A percentile compares a stretch with the other conserved stretches of the same genome.
phyloP scores from a whole-genome alignment of 371 early-diverging fungal genomes.

The Mucor saturninus region DNA sequence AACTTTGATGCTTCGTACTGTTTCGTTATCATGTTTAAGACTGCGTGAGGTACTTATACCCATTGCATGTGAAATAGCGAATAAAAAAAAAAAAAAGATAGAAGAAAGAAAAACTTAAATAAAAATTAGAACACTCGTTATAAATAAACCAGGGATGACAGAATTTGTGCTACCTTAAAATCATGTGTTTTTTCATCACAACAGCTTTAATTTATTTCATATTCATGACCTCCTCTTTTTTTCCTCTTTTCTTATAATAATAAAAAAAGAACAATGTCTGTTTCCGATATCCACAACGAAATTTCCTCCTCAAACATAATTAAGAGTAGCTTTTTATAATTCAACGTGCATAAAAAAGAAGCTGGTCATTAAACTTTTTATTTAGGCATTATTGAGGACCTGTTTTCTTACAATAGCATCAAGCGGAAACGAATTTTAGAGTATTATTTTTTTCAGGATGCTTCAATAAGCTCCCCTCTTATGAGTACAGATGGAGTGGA shows the following conservation, averaged over 20 bases:
- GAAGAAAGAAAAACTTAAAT: neutral
- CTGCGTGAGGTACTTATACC: neutral
- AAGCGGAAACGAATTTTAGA: conserved; percentile 46
- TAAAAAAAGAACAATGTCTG: neutral
- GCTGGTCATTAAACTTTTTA: neutral
- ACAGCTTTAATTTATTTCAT: neutral
- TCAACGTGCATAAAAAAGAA: neutral
- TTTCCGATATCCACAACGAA: conserved; percentile 1
- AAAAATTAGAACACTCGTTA: neutral
- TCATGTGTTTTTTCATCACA: neutral
- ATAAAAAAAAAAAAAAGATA: neutral
- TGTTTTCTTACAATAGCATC: conserved; percentile 48
- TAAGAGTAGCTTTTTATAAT: neutral
- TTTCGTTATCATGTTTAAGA: neutral
- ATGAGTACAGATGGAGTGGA: conserved; percentile 60
- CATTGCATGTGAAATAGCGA: neutral
- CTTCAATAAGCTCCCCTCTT: conserved; percentile 56
- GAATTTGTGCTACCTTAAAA: no score
- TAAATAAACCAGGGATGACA: neutral
- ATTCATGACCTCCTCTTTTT: neutral
- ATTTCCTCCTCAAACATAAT: neutral
- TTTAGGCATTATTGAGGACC: conserved; percentile 46
- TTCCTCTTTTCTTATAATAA: neutral
- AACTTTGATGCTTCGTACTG: neutral
- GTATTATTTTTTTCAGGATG: conserved; percentile 48